Evolutionary conservation across 2,329 filamentous ascomycete genomes (phyloP).

Genomic region (Colletotrichum sp.): DNA sequence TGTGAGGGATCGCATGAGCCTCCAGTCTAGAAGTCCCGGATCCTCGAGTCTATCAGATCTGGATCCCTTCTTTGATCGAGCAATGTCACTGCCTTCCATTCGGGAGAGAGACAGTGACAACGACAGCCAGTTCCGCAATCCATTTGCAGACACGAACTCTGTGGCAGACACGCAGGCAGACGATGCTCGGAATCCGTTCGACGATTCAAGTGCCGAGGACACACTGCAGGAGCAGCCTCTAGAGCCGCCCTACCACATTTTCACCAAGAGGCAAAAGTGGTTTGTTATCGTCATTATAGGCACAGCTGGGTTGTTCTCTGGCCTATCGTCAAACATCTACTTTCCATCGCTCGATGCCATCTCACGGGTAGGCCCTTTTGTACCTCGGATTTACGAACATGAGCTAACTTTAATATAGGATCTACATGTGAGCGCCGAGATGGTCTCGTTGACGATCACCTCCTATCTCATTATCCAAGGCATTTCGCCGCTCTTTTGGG

Average conservation of each 20-base stretch:
- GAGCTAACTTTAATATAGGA: conserved; percentile 22
- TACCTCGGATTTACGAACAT: neutral
- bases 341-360: conserved; percentile 47
- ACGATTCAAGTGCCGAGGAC: neutral
- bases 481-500: conserved; percentile 53
- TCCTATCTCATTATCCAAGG: conserved; percentile 57
- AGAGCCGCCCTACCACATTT: conserved; percentile 34
- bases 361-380: conserved; percentile 28
- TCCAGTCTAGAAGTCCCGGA: neutral
- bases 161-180: neutral
- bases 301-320: conserved; percentile 56
- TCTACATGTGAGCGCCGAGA: conserved; percentile 30
- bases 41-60: neutral
- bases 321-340: conserved; percentile 57
- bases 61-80: neutral
- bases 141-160: neutral
- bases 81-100: neutral
- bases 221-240: neutral
- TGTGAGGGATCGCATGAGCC: neutral
- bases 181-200: neutral
- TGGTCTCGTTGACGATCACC: conserved; percentile 45
- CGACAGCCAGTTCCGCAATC: neutral
- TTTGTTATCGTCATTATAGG: conserved; percentile 53
- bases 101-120: neutral
- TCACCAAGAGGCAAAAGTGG: conserved; percentile 43